phyloP scores from a whole-genome alignment of 2,329 filamentous ascomycete genomes.

The Thielaviopsis ethacetica region DNA sequence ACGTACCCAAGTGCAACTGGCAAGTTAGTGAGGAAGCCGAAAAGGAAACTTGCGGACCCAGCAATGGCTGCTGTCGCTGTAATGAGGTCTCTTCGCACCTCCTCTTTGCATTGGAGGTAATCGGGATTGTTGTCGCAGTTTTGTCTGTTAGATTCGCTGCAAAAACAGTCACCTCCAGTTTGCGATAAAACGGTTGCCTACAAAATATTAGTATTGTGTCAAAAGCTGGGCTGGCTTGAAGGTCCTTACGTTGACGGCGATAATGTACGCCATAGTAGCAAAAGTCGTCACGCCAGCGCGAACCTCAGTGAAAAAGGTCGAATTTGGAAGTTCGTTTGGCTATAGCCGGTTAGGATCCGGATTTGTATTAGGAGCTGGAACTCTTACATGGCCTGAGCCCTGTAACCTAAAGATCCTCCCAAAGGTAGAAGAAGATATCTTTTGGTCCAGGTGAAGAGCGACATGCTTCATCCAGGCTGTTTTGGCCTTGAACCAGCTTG shows the following conservation, averaged over 20 bases:
- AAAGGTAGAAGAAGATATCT: slow-evolving; percentile 24
- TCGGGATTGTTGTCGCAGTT: slow-evolving; percentile 32
- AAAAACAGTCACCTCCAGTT: slow-evolving; percentile 62
- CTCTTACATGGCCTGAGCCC: slow-evolving; percentile 45
- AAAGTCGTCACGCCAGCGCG: slow-evolving; percentile 68
- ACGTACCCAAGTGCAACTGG: slow-evolving; percentile 31
- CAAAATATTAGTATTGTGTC: not conserved
- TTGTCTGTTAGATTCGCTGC: slow-evolving; percentile 27
- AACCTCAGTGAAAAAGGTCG: slow-evolving; percentile 61
- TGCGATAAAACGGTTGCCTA: slow-evolving; percentile 58
- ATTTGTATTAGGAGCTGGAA: not conserved
- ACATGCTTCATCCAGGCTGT: slow-evolving; percentile 2
- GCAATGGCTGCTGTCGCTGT: slow-evolving; percentile 71
- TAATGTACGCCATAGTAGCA: slow-evolving; percentile 73
- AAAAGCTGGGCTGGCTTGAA: not conserved
- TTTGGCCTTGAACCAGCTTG: slow-evolving; percentile 8
- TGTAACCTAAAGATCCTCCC: slow-evolving; percentile 47
- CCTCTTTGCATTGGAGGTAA: slow-evolving; percentile 33
- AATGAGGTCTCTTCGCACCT: slow-evolving; percentile 58
- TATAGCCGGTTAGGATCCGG: slow-evolving; percentile 19
- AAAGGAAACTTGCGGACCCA: slow-evolving; percentile 57
- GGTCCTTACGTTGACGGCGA: slow-evolving; percentile 46
- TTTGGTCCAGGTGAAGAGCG: slow-evolving; percentile 15
- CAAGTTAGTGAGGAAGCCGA: slow-evolving; percentile 69
- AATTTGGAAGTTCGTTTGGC: slow-evolving; percentile 49